These are phyloP conservation scores for Corallochytrium limacisporum DNA, from an alignment of 78 protist genomes.

Conservation along the genomic window DNA sequence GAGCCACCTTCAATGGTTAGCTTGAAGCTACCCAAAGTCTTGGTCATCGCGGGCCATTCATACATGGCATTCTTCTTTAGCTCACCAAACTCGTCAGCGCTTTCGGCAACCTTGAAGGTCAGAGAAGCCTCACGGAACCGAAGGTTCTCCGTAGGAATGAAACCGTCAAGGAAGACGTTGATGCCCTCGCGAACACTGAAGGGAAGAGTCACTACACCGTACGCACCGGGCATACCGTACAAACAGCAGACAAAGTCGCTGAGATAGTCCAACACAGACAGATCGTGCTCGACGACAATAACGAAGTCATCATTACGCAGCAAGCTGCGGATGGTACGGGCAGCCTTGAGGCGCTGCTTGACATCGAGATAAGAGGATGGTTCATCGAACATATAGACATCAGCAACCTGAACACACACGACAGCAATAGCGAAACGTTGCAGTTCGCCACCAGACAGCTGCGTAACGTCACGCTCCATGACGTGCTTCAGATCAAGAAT, in stretches of 20 bases:
- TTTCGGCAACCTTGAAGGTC: constrained; percentile 55
- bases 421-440: constrained; percentile 95
- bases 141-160: constrained; percentile 97
- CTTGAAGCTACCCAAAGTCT: constrained; percentile 51
- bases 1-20: constrained; percentile 1
- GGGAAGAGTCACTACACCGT: constrained; percentile 99
- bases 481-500: constrained; percentile 59
- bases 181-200: constrained; percentile 97
- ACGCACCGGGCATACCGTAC: constrained; percentile 98
- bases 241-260: constrained; percentile 96
- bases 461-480: constrained; percentile 53
- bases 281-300: constrained; percentile 99
- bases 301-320: constrained; percentile 52
- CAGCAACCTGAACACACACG: constrained; percentile 27
- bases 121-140: constrained; percentile 84
- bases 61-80: constrained; percentile 40
- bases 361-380: constrained; percentile 98
- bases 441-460: constrained; percentile 97
- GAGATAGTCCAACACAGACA: constrained; percentile 93
- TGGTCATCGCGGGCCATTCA: constrained; percentile 90
- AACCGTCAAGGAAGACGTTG: constrained; percentile 97
- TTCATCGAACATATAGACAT: constrained; percentile 98
- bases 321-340: constrained; percentile 75
- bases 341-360: constrained; percentile 95
- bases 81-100: constrained; percentile 32